Conservation (phyloP, 208 protist species). For the Trypanosoma rangeli region DNA sequence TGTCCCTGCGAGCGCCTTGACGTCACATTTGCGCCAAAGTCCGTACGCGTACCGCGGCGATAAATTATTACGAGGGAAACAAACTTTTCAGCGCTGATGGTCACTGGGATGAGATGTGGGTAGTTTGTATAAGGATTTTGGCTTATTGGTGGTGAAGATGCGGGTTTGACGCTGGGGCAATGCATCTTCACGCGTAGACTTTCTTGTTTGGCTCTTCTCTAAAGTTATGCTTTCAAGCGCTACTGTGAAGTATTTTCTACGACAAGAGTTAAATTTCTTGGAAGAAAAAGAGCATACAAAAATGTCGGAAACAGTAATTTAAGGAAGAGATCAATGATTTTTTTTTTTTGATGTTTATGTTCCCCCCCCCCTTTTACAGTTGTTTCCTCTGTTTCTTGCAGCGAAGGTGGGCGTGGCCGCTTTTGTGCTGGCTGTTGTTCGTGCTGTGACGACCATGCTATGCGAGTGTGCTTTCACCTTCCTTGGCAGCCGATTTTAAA, state of each 20-base stretch:
- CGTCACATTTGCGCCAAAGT: slow-evolving; percentile 5
- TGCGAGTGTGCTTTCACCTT: neutral
- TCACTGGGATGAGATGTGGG: neutral
- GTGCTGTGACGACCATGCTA: too few species aligned
- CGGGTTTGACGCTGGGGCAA: neutral
- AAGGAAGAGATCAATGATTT: neutral
- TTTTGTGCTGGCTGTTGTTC: neutral
- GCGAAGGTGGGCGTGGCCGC: neutral
- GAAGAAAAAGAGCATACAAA: neutral
- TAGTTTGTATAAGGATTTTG: neutral
- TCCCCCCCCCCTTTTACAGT: neutral
- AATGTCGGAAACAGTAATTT: neutral
- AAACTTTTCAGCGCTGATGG: neutral
- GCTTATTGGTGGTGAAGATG: neutral
- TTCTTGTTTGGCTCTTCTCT: neutral
- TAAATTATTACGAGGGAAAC: neutral
- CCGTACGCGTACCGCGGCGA: neutral
- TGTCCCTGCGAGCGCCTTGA: slow-evolving; percentile 10
- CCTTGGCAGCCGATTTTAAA: neutral
- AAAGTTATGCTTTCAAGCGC: neutral
- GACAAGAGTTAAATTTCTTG: neutral
- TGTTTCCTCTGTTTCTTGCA: neutral
- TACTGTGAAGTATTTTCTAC: neutral
- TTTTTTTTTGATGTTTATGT: neutral
- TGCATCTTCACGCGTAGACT: neutral